Percentiles rank a stretch among this genome's conserved stretches.
These are phyloP conservation scores for Triadica sebifera DNA, from an alignment of 345 rosid genomes.

Conservation along the genomic window DNA sequence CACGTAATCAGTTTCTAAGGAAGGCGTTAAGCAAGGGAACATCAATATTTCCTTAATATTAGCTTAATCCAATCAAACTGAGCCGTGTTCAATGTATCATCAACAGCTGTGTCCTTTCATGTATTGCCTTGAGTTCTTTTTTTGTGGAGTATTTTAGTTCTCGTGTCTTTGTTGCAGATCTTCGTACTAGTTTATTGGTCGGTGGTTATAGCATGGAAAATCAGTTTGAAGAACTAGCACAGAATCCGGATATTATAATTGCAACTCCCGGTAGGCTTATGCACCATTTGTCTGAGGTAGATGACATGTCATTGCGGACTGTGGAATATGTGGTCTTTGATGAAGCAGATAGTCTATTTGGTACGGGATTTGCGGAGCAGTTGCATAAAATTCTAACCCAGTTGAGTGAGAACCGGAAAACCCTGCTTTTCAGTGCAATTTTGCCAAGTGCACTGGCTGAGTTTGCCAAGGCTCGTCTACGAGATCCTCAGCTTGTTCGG, in stretches of 20 bases:
- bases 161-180: slow-evolving; percentile 44
- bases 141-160: not conserved
- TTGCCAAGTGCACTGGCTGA: slow-evolving; percentile 97
- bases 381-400: slow-evolving; percentile 72
- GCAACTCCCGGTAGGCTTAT: slow-evolving; percentile 95
- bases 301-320: slow-evolving; percentile 73
- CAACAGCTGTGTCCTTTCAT: not conserved
- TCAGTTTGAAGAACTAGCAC: slow-evolving; percentile 90
- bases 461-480: slow-evolving; percentile 89
- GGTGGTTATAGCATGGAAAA: slow-evolving; percentile 96
- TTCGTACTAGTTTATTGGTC: slow-evolving; percentile 75
- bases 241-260: slow-evolving; percentile 86
- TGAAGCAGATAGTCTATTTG: slow-evolving; percentile 91
- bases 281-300: slow-evolving; percentile 92
- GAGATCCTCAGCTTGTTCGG: slow-evolving; percentile 91
- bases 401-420: slow-evolving; percentile 88
- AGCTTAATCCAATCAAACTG: not conserved
- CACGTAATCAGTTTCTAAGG: too few relatives aligned
- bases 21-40: not conserved
- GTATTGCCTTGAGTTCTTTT: not conserved
- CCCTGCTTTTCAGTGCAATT: slow-evolving; percentile 93
- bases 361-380: slow-evolving; percentile 93
- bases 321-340: slow-evolving; percentile 97
- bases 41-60: not conserved
- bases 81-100: not conserved